Base-by-base conservation (phyloP, 2,329 filamentous ascomycete genomes). In the Taxawa tesnikishii region DNA sequence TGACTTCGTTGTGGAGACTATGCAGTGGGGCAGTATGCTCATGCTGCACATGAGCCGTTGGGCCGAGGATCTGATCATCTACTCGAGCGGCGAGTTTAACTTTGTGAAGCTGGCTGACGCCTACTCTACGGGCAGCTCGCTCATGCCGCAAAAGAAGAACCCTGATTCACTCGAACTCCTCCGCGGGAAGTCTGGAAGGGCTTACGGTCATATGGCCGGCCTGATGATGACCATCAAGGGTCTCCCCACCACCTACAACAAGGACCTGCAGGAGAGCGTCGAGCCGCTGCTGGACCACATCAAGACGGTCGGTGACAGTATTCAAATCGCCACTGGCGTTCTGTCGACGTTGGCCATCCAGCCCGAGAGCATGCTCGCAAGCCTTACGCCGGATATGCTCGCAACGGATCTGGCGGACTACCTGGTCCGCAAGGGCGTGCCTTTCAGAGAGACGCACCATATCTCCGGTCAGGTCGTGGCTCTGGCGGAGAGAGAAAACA, bases 131-230 rank as follows among this genome's bases (percentile, higher is more conserved):
- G 82, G 82, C 4, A 80, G 73, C 43, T 77, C 70, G 3, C 60
- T 85, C 34, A 85, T 87, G 80, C 80, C 81, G 3, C 76, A 90
- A 53, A 88, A 88, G 70, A 84, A 85, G 67, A 87, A 87, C 58
- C 68, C 70, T 2, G 82, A 88, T 57, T 76, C 71, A 25, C 64
- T 88, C 13, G 74, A 82, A 48, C 63, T 88, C 21, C 68, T 87
- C 38, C 70, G 82, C n/a, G 82, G 82, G 32, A 87, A 87, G 62
- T 66, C 69, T 17, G 83, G 82, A 2, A 68, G 79, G 37, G 71
- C 75, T 3, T 88, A 92, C 49, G 84, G 83, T 15, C 78, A 84
- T 42, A 81, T 88, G 74, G 72, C 79, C 4, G 83, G 82, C 23
- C 60, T 90, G 42, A 83, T 83, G 70, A 77, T 76, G 61, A 82